Percentiles rank a stretch among this genome's conserved stretches.
Evolutionary conservation across 768 basidiomycete genomes (phyloP).

Genomic region (Leccinum pellstonianum): DNA sequence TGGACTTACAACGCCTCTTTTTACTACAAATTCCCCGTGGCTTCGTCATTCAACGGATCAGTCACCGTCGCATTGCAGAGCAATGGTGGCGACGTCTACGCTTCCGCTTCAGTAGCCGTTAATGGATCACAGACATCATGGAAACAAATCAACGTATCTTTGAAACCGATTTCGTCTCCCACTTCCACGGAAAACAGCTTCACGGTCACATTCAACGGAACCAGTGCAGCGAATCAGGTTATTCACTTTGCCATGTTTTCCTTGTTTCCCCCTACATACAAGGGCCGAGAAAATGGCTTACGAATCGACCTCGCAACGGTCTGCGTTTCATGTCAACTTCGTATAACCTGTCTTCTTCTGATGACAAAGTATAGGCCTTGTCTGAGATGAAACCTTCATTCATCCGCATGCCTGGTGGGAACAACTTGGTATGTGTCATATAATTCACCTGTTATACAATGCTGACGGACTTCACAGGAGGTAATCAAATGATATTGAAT

Average conservation of each 20-base stretch:
- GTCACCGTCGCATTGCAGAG: slow-evolving; percentile 47
- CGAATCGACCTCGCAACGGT: slow-evolving; percentile 58
- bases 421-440: slow-evolving; percentile 47
- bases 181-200: slow-evolving; percentile 48
- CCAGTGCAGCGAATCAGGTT: slow-evolving; percentile 37
- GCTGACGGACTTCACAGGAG: slow-evolving; percentile 36
- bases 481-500: slow-evolving; percentile 19
- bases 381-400: slow-evolving; percentile 55
- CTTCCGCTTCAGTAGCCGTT: slow-evolving; percentile 36
- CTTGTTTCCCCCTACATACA: slow-evolving; percentile 67
- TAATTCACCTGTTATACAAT: slow-evolving; percentile 18
- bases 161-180: slow-evolving; percentile 43
- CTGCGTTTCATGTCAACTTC: neutral
- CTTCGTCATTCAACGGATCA: slow-evolving; percentile 39
- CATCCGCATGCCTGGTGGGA: slow-evolving; percentile 66
- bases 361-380: slow-evolving; percentile 38
- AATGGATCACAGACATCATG: slow-evolving; percentile 46
- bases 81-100: slow-evolving; percentile 41
- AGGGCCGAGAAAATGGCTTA: slow-evolving; percentile 56
- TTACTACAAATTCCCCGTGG: slow-evolving; percentile 50
- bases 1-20: slow-evolving; percentile 61
- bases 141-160: slow-evolving; percentile 41
- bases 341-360: neutral
- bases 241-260: slow-evolving; percentile 60
- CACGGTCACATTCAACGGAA: slow-evolving; percentile 48